Evolutionary conservation across 805 yeast species (phyloP).

Genomic region (Metschnikowia lochheadii): DNA sequence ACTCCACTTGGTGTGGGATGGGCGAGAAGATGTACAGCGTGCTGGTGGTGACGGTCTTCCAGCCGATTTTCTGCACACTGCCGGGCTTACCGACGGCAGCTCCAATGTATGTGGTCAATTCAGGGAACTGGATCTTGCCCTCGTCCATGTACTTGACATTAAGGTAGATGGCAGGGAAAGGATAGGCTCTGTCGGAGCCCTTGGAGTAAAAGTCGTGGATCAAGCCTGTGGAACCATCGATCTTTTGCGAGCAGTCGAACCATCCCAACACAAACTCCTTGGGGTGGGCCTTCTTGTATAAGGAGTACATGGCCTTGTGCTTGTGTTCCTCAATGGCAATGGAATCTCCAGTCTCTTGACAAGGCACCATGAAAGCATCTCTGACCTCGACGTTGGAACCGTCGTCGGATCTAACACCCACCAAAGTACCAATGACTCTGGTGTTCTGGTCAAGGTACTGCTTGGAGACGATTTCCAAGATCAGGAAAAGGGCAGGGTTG

Average conservation of each 20-base stretch:
- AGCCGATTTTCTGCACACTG: constrained; percentile 32
- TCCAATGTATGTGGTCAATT: constrained; percentile 66
- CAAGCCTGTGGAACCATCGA: constrained; percentile 70
- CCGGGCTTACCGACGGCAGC: constrained; percentile 63
- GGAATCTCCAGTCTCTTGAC: constrained; percentile 67
- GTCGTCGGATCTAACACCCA: constrained; percentile 81
- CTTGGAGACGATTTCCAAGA: constrained; percentile 67
- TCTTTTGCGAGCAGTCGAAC: constrained; percentile 61
- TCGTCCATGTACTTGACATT: constrained; percentile 60
- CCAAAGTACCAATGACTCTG: constrained; percentile 76
- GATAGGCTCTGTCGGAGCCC: constrained; percentile 64
- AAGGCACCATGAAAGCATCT: constrained; percentile 79
- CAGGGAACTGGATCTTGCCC: constrained; percentile 47
- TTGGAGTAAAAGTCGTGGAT: constrained; percentile 77
- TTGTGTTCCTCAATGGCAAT: constrained; percentile 73
- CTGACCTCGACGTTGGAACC: constrained; percentile 69
- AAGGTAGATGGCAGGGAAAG: constrained; percentile 74
- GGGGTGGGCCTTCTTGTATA: constrained; percentile 75
- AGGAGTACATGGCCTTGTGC: constrained; percentile 64
- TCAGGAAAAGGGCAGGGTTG: constrained; percentile 69
- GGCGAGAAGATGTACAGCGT: constrained; percentile 67
- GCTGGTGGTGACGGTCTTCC: constrained; percentile 33
- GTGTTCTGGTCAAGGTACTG: constrained; percentile 37
- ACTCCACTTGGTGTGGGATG: constrained; percentile 59
- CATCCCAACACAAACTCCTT: constrained; percentile 79